Conservation (phyloP, 2,329 filamentous ascomycete genomes). For the Malbranchea zuffiana region DNA sequence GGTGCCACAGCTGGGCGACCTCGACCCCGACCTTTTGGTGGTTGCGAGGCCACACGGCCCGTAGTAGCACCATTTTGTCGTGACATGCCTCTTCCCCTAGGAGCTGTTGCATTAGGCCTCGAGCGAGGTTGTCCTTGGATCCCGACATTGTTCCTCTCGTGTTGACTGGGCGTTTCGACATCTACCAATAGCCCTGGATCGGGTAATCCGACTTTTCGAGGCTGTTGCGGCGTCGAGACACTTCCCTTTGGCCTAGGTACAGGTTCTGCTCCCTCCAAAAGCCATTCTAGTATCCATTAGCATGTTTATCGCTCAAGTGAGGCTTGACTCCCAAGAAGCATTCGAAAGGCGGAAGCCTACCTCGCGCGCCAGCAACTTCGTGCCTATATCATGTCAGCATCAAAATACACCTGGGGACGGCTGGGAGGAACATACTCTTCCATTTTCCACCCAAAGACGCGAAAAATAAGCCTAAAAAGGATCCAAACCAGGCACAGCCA, state of each 20-base stretch:
- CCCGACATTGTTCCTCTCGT: no score
- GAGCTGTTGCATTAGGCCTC: no score
- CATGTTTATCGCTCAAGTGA: no score
- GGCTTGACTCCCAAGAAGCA: background rate
- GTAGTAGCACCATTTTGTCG: no score
- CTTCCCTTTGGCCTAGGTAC: background rate
- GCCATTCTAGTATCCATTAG: conserved; percentile 7
- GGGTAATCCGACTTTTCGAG: background rate
- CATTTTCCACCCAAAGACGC: conserved; percentile 4
- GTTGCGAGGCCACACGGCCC: no score
- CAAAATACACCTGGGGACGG: background rate
- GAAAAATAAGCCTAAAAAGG: conserved; percentile 12
- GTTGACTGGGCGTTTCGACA: background rate
- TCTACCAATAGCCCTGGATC: background rate
- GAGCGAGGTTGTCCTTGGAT: no score
- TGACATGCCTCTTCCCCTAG: no score
- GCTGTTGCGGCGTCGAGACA: background rate
- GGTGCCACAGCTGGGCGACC: background rate
- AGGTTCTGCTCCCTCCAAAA: conserved; percentile 4
- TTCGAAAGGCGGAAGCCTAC: conserved; percentile 4
- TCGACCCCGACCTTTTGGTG: background rate
- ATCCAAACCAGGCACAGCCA: conserved; percentile 12
- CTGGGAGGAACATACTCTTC: conserved; percentile 3
- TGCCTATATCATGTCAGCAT: conserved; percentile 9
- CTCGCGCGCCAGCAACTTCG: conserved; percentile 9